Percentiles rank a stretch among this genome's conserved stretches.
Conservation (phyloP, 2,329 filamentous ascomycete species). For the Fusarium xyrophilum region DNA sequence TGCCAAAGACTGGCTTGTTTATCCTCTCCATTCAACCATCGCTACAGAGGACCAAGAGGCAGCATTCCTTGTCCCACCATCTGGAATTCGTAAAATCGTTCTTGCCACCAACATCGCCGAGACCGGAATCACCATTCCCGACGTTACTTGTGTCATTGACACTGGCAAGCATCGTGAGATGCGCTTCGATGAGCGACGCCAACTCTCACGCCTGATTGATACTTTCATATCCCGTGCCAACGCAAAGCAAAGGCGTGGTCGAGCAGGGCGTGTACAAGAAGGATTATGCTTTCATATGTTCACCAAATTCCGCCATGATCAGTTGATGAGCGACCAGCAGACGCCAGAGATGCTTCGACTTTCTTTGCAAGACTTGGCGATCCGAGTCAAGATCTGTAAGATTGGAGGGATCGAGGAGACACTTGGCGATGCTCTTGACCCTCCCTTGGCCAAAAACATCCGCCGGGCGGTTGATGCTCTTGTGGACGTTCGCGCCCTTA, state of each 20-base stretch:
- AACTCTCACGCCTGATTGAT: slow-evolving; percentile 88
- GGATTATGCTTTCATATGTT: slow-evolving; percentile 97
- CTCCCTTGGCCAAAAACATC: slow-evolving; percentile 90
- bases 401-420: slow-evolving; percentile 93
- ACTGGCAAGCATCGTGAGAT: slow-evolving; percentile 97
- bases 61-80: slow-evolving; percentile 85
- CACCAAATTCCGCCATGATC: slow-evolving; percentile 87
- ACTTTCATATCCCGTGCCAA: slow-evolving; percentile 96
- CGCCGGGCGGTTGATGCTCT: slow-evolving; percentile 90
- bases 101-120: slow-evolving; percentile 98
- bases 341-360: slow-evolving; percentile 95
- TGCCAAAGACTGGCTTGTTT: slow-evolving; percentile 78
- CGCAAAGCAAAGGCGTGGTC: slow-evolving; percentile 90
- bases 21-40: slow-evolving; percentile 92
- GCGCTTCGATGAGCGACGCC: slow-evolving; percentile 92
- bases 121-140: slow-evolving; percentile 97
- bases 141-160: slow-evolving; percentile 96
- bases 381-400: slow-evolving; percentile 97
- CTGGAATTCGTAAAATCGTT: slow-evolving; percentile 87
- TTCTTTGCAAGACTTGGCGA: slow-evolving; percentile 91
- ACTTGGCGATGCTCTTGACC: slow-evolving; percentile 84
- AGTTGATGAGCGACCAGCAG: slow-evolving; percentile 86
- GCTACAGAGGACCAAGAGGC: slow-evolving; percentile 96
- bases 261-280: slow-evolving; percentile 93
- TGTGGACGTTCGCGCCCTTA: slow-evolving; percentile 90